phyloP scores from a whole-genome alignment of 139 green algal species.

The Edaphochlamys debaryana region DNA sequence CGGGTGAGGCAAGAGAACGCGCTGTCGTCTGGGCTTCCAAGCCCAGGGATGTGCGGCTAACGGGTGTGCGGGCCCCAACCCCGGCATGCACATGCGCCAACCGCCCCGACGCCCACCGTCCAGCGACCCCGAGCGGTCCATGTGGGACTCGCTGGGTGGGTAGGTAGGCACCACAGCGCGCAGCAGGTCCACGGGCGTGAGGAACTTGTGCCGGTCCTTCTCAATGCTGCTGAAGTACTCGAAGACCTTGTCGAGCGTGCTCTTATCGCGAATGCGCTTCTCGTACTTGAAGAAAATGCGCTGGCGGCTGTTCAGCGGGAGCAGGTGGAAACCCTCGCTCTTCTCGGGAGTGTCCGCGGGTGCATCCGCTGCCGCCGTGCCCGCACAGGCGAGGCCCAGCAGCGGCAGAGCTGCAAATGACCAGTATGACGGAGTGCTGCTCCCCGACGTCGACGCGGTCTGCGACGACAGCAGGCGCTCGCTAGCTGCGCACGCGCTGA shows the following conservation, averaged over 20 bases:
- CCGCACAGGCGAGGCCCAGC: neutral
- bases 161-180: constrained; percentile 78
- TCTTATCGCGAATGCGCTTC: constrained; percentile 77
- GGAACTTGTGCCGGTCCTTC: constrained; percentile 46
- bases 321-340: constrained; percentile 28
- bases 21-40: too few species aligned
- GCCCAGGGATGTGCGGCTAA: too few species aligned
- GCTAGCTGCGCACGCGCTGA: neutral
- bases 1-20: too few species aligned
- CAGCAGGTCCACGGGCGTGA: constrained; percentile 70
- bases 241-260: constrained; percentile 83
- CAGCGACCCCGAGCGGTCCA: constrained; percentile 72
- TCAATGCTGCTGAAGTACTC: constrained; percentile 78
- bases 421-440: neutral
- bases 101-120: too few species aligned
- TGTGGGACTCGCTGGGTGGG: constrained; percentile 63
- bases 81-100: too few species aligned
- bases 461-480: constrained; percentile 29
- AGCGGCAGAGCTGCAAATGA: neutral
- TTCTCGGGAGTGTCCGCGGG: too few species aligned
- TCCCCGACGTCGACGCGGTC: neutral
- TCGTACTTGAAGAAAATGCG: constrained; percentile 83
- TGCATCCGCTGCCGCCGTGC: neutral
- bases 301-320: constrained; percentile 56
- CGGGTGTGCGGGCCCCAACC: too few species aligned